A percentile compares a stretch with the other conserved stretches of the same genome.
Conservation (phyloP, 1,139 yeast species). For the Arxiozyma bovina region DNA sequence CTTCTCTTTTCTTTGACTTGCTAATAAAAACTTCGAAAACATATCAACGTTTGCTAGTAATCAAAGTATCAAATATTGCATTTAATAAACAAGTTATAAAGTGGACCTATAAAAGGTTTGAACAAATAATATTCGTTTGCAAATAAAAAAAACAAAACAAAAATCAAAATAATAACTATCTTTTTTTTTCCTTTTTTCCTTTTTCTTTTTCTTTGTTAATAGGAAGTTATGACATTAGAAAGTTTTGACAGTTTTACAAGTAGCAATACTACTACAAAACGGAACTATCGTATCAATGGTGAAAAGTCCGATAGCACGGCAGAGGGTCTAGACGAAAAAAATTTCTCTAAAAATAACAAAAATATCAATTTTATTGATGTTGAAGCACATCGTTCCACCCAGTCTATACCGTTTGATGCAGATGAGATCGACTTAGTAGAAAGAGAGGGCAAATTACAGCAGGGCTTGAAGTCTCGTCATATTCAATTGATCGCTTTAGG, state of each 20-base stretch:
- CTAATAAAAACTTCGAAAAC: too few relatives aligned
- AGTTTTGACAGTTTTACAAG: not conserved
- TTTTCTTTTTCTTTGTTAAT: too few relatives aligned
- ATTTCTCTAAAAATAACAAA: not conserved
- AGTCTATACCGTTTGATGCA: not conserved
- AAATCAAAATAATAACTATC: too few relatives aligned
- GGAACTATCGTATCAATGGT: not conserved
- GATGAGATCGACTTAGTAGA: not conserved
- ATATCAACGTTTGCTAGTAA: too few relatives aligned
- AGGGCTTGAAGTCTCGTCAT: conserved; percentile 57
- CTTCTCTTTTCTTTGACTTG: too few relatives aligned
- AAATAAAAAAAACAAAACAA: too few relatives aligned
- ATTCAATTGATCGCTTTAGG: conserved; percentile 75
- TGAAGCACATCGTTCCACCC: conserved; percentile 1
- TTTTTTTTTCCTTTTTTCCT: too few relatives aligned
- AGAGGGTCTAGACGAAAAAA: not conserved
- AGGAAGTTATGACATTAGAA: not conserved
- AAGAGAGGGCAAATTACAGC: conserved; percentile 21
- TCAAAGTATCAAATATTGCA: too few relatives aligned
- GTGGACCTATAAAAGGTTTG: too few relatives aligned
- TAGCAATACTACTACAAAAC: not conserved
- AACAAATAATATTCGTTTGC: too few relatives aligned
- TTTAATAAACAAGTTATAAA: too few relatives aligned
- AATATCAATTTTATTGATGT: not conserved
- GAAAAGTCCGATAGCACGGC: not conserved